A percentile compares a stretch with the other conserved stretches of the same genome.
These are phyloP conservation scores for Penicillium palitans DNA, from an alignment of 2,329 filamentous ascomycete genomes.

Conservation along the genomic window DNA sequence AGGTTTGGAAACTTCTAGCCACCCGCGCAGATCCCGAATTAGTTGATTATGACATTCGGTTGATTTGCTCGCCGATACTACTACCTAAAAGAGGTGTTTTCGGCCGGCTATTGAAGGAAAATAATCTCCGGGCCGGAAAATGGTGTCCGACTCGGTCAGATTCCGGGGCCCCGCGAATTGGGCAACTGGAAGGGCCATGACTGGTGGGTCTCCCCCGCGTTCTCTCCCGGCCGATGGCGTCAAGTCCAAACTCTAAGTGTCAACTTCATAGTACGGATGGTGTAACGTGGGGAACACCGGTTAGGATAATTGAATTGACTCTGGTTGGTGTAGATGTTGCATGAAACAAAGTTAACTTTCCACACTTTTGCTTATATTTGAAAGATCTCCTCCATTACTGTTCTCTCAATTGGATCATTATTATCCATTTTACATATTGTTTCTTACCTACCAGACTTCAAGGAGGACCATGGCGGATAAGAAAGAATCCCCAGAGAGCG, in stretches of 20 bases:
- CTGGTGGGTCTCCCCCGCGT: conserved; percentile 1
- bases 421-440: neutral
- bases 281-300: neutral
- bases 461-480: neutral
- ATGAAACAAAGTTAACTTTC: neutral
- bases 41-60: neutral
- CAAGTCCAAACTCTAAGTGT: neutral
- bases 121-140: conserved; percentile 6
- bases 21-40: neutral
- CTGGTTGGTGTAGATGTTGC: neutral
- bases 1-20: neutral
- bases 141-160: neutral
- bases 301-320: neutral
- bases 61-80: neutral
- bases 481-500: neutral
- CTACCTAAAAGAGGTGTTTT: neutral
- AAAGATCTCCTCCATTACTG: neutral
- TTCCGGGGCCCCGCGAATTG: neutral
- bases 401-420: neutral
- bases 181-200: neutral
- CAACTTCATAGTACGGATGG: neutral
- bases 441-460: too few species aligned
- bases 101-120: neutral
- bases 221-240: neutral
- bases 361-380: neutral